Evolutionary conservation across 176 grass and related monocot species (phyloP).

Genomic region (Aechmea fasciata): DNA sequence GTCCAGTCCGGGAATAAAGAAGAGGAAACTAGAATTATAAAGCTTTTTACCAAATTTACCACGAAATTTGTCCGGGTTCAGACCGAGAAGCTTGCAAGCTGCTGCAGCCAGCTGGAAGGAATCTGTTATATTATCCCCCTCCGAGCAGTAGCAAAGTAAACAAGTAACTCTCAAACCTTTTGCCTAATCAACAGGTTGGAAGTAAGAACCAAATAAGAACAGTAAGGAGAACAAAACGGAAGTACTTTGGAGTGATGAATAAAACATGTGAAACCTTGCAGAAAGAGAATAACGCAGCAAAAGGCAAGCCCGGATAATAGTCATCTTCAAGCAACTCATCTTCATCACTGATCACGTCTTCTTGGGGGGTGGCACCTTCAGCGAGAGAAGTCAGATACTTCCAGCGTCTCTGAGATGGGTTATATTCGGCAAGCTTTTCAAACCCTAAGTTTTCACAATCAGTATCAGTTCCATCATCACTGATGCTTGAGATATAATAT

Average conservation of each 20-base stretch:
- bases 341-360: not conserved
- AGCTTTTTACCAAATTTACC: not conserved
- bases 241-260: not conserved
- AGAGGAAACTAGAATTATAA: not conserved
- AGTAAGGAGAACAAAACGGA: not conserved
- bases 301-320: slow-evolving; percentile 19
- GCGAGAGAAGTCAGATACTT: slow-evolving; percentile 50
- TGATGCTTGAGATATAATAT: slow-evolving; percentile 70
- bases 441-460: slow-evolving; percentile 72
- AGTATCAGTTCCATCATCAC: slow-evolving; percentile 55
- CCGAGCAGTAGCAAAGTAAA: not conserved
- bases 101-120: not conserved
- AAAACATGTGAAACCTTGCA: slow-evolving; percentile 7
- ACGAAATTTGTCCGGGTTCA: not conserved
- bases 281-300: slow-evolving; percentile 21
- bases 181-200: slow-evolving; percentile 10
- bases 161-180: not conserved
- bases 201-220: not conserved
- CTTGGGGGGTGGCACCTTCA: slow-evolving; percentile 13
- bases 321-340: slow-evolving; percentile 10
- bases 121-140: not conserved
- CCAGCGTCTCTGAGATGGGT: slow-evolving; percentile 54
- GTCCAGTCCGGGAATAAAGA: not conserved
- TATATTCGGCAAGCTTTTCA: slow-evolving; percentile 72
- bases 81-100: not conserved